A percentile compares a stretch with the other conserved stretches of the same genome.
Conservation (phyloP, 1,139 yeast genomes). For the Debaryomycetaceae sp. region DNA sequence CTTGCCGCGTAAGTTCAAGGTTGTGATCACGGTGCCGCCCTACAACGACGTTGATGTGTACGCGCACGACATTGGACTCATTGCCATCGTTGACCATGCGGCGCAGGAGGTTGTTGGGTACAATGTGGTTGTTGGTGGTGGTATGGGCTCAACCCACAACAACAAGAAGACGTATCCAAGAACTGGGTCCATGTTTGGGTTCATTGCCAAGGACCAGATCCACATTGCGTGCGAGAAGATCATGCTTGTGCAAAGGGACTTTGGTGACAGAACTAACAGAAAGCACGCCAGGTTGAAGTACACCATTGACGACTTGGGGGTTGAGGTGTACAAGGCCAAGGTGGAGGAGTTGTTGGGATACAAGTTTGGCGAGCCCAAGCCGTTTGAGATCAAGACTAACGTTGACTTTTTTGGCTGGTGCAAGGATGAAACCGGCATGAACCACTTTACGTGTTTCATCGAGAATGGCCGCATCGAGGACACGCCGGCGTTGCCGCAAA, state of each 20-base stretch:
- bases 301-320: conserved; percentile 89
- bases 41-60: conserved; percentile 95
- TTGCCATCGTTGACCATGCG: conserved; percentile 76
- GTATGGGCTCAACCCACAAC: conserved; percentile 98
- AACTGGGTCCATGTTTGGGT: conserved; percentile 86
- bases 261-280: conserved; percentile 94
- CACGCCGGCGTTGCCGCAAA: conserved; percentile 85
- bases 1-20: conserved; percentile 93
- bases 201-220: conserved; percentile 60
- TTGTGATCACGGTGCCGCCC: conserved; percentile 94
- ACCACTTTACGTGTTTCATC: conserved; percentile 90
- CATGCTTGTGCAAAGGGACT: conserved; percentile 91
- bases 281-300: conserved; percentile 97
- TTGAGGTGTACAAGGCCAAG: conserved; percentile 71
- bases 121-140: conserved; percentile 93
- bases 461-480: conserved; percentile 98
- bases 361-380: conserved; percentile 64
- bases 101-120: conserved; percentile 59
- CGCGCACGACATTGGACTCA: conserved; percentile 90
- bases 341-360: conserved; percentile 83
- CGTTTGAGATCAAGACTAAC: conserved; percentile 78
- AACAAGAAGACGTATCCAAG: conserved; percentile 96
- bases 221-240: conserved; percentile 83
- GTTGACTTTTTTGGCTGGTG: conserved; percentile 94
- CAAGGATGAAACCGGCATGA: conserved; percentile 78